phyloP scores from a whole-genome alignment of 345 rosid genomes.

The Citrus australasica region DNA sequence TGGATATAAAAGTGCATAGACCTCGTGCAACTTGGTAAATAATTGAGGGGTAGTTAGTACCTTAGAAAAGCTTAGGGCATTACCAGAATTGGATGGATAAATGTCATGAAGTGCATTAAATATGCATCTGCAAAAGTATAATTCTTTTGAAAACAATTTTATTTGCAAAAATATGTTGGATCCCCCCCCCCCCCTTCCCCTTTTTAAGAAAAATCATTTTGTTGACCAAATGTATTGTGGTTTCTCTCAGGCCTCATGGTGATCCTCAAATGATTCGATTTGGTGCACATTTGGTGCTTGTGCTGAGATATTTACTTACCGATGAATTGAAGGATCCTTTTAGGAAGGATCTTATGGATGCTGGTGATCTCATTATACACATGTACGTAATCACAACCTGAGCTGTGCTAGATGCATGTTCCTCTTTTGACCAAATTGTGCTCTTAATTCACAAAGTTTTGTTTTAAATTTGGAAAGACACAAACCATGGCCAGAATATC shows the following conservation, averaged over 20 bases:
- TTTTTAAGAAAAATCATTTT: neutral
- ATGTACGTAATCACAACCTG: constrained; percentile 47
- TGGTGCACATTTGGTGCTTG: constrained; percentile 95
- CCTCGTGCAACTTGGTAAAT: neutral
- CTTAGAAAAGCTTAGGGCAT: neutral
- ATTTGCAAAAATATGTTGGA: neutral
- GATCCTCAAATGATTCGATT: constrained; percentile 96
- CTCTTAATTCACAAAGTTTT: neutral
- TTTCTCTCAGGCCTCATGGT: constrained; percentile 80
- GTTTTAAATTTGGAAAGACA: neutral
- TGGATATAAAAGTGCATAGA: neutral
- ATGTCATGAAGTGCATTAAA: neutral
- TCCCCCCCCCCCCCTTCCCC: neutral
- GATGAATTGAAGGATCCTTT: constrained; percentile 75
- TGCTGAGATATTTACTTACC: constrained; percentile 68
- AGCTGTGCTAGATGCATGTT: neutral
- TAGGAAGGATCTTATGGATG: constrained; percentile 74
- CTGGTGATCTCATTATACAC: constrained; percentile 91
- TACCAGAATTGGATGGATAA: neutral
- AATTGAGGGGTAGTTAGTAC: neutral
- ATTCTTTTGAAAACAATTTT: neutral
- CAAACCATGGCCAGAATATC: constrained; percentile 8
- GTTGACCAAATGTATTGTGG: constrained; percentile 18
- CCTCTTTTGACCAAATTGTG: neutral
- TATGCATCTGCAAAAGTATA: neutral